A percentile compares a stretch with the other conserved stretches of the same genome.
Conservation (phyloP, 257 asterid species). For the Vinca minor region DNA sequence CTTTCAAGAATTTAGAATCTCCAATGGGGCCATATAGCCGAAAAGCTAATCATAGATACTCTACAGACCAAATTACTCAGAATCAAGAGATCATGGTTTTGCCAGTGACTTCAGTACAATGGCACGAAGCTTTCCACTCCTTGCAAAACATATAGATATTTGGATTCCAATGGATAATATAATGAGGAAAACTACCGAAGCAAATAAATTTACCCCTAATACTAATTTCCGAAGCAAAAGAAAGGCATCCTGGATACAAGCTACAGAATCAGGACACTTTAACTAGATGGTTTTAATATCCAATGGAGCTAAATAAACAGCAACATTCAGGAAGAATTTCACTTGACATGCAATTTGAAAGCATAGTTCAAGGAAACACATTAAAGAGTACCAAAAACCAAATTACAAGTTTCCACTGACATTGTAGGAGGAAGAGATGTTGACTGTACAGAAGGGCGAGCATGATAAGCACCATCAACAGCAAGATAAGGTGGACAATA, state of each 20-base stretch:
- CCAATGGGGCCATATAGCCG: background rate
- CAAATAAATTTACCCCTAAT: background rate
- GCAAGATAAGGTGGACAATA: conserved; percentile 70
- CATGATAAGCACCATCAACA: conserved; percentile 69
- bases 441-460: conserved; percentile 59
- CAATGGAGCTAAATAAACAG: background rate
- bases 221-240: background rate
- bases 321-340: background rate
- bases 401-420: conserved; percentile 25
- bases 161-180: background rate
- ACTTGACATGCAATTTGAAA: background rate
- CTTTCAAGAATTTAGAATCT: background rate
- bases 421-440: conserved; percentile 47
- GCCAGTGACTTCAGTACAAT: background rate
- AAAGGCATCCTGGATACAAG: background rate
- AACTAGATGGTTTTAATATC: background rate
- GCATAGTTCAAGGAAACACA: background rate
- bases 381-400: background rate
- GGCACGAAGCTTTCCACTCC: background rate
- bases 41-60: too few species aligned
- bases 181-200: background rate
- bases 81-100: background rate
- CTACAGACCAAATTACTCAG: too few species aligned
- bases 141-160: background rate
- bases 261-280: background rate